Base-by-base conservation (phyloP, 495 filamentous ascomycete genomes). In the Parathielavia hyrcaniae region DNA sequence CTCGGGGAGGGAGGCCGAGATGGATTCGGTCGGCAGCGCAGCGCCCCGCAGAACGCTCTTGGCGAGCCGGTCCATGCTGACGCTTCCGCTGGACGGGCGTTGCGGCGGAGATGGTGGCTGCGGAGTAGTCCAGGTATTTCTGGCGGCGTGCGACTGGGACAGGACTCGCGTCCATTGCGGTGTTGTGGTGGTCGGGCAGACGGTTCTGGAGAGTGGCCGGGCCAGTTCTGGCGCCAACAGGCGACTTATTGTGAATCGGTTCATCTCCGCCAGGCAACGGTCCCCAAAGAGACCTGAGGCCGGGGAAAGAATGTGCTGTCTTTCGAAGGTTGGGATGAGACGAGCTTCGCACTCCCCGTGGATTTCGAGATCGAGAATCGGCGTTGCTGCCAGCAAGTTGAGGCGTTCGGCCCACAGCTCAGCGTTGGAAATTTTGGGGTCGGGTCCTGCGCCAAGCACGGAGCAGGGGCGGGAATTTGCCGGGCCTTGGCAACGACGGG, bases 151-250 rank as follows among this genome's bases (percentile, higher is more conserved):
- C 40, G 69, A 73, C 44, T 69, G 72, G 8, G 77, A 79, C 61
- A 80, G 78, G 40, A 70, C 54, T 14, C 77, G 72, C 50, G 69
- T 53, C 60, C 65, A 70, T 72, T 66, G 72, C 53, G 61, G 61
- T 11, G 54, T 58, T 47, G 59, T 59, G 57, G 59, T 66, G 16
- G 63, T 60, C 8, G 60, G 14, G 47, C 59, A 57, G 44, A 53
- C 59, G 1, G 71, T 49, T 40, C 63, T 68, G 17, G 64, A 63
- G 59, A 67, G 26, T 46, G 64, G 44, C 19, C 67, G 64, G 50
- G 65, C 56, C 49, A 75, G 67, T 57, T 64, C 68, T 53, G 69
- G 72, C 69, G 71, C 75, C 71, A 78, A 47, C 19, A 79, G 71
- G 64, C 78, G 77, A 64, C 69, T 66, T 56, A 72, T 64, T 44